Base-by-base conservation (phyloP, 352 stramenopile genomes). In the Globisporangium apiculatum region DNA sequence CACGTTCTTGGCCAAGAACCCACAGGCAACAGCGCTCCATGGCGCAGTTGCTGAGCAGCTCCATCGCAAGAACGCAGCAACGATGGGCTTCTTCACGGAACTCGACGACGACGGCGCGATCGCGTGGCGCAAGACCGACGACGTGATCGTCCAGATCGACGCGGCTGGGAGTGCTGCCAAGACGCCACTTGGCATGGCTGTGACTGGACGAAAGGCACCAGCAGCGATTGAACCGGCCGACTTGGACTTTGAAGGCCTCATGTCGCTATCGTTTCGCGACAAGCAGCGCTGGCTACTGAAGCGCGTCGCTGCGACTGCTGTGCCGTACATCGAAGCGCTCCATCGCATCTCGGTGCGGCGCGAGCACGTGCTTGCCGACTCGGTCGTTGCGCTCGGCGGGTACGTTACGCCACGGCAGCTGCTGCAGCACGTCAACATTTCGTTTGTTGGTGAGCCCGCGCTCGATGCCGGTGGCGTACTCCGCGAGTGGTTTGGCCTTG, bases 271-370 rank as follows among this genome's bases (percentile, higher is more conserved):
- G 8, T 90, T 83, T 61, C 73, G 73, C 43, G 74, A 86, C 52
- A 90, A 90, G 61, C 84, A 86, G 58, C 77, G 72, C 17, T 90
- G 80, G 83, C 88, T 95, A 18, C 57, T 95, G 11, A 85, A 85
- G 48, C 75, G 87, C 47, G 62, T 92, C 40, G 72, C 71, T 3
- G 62, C 48, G 17, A 60, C 88, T 9, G 67, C 78, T 0, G 65
- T 91, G 7, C 79, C 75, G 10, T 89, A 81, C 60, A 89, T 71
- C 1, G 61, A 89, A 53, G 69, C 69, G 55, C 68, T 91, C 49
- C 83, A 79, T 40, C 79, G 79, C 48, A 66, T 93, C 15, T 67
- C 71, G 9, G 69, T 93, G 50, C 73, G 76, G 3, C 77, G 85
- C 14, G 51, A 50, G 12, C 57, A 76, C 18, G 72, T 92, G 7